These are phyloP conservation scores for Chenopodium album DNA, from an alignment of 148 eudicot species.

Conservation along the genomic window DNA sequence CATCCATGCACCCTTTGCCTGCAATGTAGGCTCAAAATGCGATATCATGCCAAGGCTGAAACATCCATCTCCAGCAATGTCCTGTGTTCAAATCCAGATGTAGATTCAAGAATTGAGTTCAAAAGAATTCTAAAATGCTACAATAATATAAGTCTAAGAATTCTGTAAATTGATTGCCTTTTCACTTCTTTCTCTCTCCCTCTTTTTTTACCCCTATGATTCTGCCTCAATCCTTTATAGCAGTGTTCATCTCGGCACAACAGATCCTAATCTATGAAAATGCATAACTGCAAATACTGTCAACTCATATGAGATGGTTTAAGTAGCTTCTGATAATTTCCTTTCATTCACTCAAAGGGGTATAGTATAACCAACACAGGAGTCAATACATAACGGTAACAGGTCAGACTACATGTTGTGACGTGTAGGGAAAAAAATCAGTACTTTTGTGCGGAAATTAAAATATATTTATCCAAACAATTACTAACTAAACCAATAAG, in stretches of 20 bases:
- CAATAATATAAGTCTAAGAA: background rate
- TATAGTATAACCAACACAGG: background rate
- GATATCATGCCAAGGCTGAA: slow-evolving; percentile 99
- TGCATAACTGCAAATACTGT: background rate
- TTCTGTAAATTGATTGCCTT: background rate
- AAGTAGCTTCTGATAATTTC: background rate
- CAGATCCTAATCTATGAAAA: background rate
- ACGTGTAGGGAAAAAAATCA: background rate
- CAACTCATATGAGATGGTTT: background rate
- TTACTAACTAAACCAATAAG: background rate
- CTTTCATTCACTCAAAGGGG: background rate
- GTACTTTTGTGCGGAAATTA: background rate
- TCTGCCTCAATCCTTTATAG: background rate
- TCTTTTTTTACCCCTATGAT: background rate
- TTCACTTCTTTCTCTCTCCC: background rate
- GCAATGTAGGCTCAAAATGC: slow-evolving; percentile 69
- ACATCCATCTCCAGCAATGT: slow-evolving; percentile 91
- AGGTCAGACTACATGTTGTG: background rate
- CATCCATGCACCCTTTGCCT: slow-evolving; percentile 77
- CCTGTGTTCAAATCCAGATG: slow-evolving; percentile 43
- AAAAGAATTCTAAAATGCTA: background rate
- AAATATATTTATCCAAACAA: background rate
- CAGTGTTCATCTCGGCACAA: background rate
- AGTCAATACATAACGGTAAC: background rate
- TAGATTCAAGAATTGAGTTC: background rate